A percentile compares a stretch with the other conserved stretches of the same genome.
Conservation (phyloP, 2,329 filamentous ascomycete species). For the Ophiostoma quercus region DNA sequence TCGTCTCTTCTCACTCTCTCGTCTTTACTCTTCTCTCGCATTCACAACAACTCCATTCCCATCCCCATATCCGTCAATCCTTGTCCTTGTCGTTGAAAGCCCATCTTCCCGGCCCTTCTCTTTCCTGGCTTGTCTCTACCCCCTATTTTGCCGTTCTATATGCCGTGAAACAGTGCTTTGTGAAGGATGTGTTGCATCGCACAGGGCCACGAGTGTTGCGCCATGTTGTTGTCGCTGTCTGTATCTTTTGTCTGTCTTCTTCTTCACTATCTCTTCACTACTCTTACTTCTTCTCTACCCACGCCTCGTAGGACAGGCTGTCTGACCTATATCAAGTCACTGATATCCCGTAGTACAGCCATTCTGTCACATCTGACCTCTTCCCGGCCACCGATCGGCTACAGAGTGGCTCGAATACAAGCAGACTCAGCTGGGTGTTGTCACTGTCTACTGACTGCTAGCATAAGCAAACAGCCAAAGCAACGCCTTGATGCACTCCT, state of each 20-base stretch:
- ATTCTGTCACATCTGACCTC: conserved; percentile 8
- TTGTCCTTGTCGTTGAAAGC: not conserved
- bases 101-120: not conserved
- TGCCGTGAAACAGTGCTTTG: conserved; percentile 4
- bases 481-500: not conserved
- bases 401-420: not conserved
- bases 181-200: conserved; percentile 10
- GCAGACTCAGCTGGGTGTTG: not conserved
- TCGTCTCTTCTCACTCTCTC: not conserved
- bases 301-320: not conserved
- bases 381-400: conserved; percentile 3
- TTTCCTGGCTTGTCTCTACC: not conserved
- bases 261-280: not conserved
- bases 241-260: not conserved
- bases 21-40: not conserved
- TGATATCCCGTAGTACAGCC: not conserved
- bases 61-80: not conserved
- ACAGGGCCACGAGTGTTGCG: conserved; percentile 1
- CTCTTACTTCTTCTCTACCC: not conserved
- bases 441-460: not conserved
- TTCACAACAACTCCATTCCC: too few species aligned
- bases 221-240: not conserved
- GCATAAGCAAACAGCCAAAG: not conserved
- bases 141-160: conserved; percentile 6
- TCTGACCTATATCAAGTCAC: not conserved